These are phyloP conservation scores for Russula virescens DNA, from an alignment of 768 basidiomycete species.

Conservation along the genomic window DNA sequence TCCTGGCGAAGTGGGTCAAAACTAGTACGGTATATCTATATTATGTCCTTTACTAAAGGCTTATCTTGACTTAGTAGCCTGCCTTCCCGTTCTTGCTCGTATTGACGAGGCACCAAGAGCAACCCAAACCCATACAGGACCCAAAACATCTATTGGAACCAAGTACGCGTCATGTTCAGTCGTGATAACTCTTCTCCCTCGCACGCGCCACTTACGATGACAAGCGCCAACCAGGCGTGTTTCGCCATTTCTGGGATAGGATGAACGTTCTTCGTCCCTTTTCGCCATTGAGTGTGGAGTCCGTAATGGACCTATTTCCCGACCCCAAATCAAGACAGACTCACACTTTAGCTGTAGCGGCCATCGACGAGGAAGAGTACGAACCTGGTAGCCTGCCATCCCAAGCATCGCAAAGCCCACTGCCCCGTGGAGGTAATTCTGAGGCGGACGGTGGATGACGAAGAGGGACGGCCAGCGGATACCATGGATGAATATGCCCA, in stretches of 20 bases:
- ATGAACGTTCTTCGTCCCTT: too few species aligned
- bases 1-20: too few species aligned
- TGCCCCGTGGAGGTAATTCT: constrained; percentile 39
- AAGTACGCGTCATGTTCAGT: neutral
- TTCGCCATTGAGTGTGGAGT: constrained; percentile 21
- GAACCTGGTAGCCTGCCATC: constrained; percentile 44
- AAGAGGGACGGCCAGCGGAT: constrained; percentile 40
- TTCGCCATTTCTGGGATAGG: neutral
- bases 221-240: constrained; percentile 16
- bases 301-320: constrained; percentile 9
- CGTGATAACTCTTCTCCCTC: neutral
- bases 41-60: neutral
- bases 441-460: constrained; percentile 33
- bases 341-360: too few species aligned
- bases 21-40: too few species aligned
- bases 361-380: constrained; percentile 6
- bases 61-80: constrained; percentile 9
- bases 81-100: constrained; percentile 16
- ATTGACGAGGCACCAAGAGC: constrained; percentile 13
- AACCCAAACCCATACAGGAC: constrained; percentile 8
- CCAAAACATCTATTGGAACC: constrained; percentile 14
- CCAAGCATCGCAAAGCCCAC: constrained; percentile 51
- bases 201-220: constrained; percentile 8
- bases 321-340: too few species aligned
- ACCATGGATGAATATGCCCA: constrained; percentile 50